These are phyloP conservation scores for Xylaria sp. DNA, from an alignment of 2,329 filamentous ascomycete genomes.

Conservation along the genomic window DNA sequence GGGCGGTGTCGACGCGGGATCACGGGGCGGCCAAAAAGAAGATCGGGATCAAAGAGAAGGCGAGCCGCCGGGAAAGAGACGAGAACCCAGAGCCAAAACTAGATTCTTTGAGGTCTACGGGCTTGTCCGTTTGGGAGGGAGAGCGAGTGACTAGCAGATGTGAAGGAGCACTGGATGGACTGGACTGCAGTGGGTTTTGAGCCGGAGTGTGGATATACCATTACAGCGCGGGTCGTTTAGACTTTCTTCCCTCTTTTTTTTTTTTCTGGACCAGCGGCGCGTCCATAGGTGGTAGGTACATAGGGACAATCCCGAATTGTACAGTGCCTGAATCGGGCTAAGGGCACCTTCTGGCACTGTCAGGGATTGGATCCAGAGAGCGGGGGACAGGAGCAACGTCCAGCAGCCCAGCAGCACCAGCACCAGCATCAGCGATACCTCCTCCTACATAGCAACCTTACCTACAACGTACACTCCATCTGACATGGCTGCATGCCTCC, in stretches of 20 bases:
- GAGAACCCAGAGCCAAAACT: not conserved
- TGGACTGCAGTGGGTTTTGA: constrained; percentile 13
- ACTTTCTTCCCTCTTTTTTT: constrained; percentile 14
- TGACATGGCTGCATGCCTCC: no score
- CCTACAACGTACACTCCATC: no score
- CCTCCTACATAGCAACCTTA: not conserved
- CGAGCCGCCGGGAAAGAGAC: constrained; percentile 1
- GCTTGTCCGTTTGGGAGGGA: constrained; percentile 2
- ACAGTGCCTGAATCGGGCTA: not conserved
- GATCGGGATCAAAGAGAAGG: constrained; percentile 11
- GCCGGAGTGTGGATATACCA: constrained; percentile 23
- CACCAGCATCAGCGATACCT: no score
- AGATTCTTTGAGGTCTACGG: constrained; percentile 8
- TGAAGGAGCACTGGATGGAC: constrained; percentile 1
- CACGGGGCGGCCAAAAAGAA: constrained; percentile 16
- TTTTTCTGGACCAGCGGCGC: constrained; percentile 8
- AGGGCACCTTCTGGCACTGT: not conserved
- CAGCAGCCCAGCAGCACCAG: not conserved
- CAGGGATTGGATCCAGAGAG: constrained; percentile 20
- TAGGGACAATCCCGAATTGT: not conserved
- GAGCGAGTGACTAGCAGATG: not conserved
- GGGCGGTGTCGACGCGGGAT: constrained; percentile 19
- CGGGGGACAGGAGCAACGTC: constrained; percentile 17
- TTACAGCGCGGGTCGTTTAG: constrained; percentile 22
- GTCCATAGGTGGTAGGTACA: constrained; percentile 2